phyloP scores from a whole-genome alignment of 1,139 yeast species.

The Arxiozyma bovina region DNA sequence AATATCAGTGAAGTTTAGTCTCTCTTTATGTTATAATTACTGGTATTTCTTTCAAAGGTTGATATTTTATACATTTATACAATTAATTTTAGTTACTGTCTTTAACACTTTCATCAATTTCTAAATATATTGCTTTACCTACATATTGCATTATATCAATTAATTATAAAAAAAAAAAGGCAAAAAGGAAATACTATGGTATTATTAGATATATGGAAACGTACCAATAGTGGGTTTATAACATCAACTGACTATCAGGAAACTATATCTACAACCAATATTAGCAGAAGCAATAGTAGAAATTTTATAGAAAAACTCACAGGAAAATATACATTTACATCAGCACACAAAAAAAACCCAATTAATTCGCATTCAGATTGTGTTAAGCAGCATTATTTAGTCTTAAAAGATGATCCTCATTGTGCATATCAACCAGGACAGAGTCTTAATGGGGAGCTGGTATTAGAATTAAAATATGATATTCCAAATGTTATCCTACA shows the following conservation, averaged over 20 bases:
- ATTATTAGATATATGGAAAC: neutral
- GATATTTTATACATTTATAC: too few species aligned
- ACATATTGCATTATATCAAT: too few species aligned
- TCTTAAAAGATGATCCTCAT: slow-evolving; percentile 59
- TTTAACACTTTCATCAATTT: too few species aligned
- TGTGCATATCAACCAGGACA: slow-evolving; percentile 53
- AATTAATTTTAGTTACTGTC: too few species aligned
- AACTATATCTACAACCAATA: neutral
- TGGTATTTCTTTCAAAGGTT: too few species aligned
- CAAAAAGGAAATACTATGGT: neutral
- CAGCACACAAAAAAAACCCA: neutral
- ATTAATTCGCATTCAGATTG: neutral
- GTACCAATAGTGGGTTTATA: neutral
- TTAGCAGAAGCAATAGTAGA: neutral
- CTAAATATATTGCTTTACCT: too few species aligned
- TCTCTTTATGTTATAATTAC: too few species aligned
- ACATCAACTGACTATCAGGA: neutral
- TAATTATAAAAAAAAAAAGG: too few species aligned
- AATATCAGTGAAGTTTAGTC: too few species aligned
- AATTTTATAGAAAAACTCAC: neutral
- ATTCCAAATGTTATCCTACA: slow-evolving; percentile 46
- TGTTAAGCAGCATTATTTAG: slow-evolving; percentile 58
- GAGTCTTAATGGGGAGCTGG: slow-evolving; percentile 52
- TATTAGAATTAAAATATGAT: slow-evolving; percentile 48
- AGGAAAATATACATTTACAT: neutral